Base-by-base conservation (phyloP, 768 basidiomycete genomes). In the Phylloporus scabripes region DNA sequence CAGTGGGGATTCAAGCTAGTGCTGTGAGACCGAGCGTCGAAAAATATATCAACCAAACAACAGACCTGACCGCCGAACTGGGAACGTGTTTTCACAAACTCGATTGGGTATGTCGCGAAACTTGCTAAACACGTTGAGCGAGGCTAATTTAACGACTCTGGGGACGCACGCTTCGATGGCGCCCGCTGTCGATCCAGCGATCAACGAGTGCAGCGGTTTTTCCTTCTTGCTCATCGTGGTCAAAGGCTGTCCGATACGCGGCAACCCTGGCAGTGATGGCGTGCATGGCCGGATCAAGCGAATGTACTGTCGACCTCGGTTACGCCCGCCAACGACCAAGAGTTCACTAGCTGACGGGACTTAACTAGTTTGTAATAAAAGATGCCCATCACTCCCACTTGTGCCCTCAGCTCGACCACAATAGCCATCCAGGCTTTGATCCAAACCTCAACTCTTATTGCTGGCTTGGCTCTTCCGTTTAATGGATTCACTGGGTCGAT, bases 141-240 rank as follows among this genome's bases (percentile, higher is more conserved):
- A 15, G 8, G 8, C 3, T 4, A 23, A 23, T 8, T 9, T 1
- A 3, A 15, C 24, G 15, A 17, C 1, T 23, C 7, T 2, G 40
- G 12, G n/a, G 6, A 72, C 85, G 71, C 68, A 90, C 87, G 90
- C 91, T 74, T 97, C 94, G 50, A 96, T 75, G 7, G 86, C 92
- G 12, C 96, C 95, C 21, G 96, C 95, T 0, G 87, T 88, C 12
- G 91, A 79, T 7, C 95, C 96, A 1, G 95, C 95, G 50, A 92
- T 71, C 70, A 97, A 69, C 12, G 95, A 90, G 59, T 92, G 90
- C 7, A 85, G 33, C 0, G 92, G 87, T 57, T 90, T 89, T 64
- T 94, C 92, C 54, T 81, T 86, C 61, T 79, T 76, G 43, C 73
- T 70, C 7, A 75, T 66, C 72, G 77, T 78, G 32, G 39, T 40